Conservation (phyloP, 352 stramenopile species). For the Pelagophyceae sp. region DNA sequence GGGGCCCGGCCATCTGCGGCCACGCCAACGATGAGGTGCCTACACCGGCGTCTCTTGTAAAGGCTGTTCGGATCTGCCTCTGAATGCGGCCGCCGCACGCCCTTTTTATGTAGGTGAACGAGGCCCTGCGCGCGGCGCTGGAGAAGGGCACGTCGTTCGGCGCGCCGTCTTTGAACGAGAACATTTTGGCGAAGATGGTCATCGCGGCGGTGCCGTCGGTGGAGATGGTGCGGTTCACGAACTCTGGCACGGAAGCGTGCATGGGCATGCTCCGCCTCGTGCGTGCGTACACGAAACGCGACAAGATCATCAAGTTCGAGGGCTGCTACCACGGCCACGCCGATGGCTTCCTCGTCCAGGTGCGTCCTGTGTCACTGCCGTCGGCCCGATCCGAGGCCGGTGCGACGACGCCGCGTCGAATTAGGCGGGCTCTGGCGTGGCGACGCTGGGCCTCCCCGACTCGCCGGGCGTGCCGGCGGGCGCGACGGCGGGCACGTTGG, state of each 20-base stretch:
- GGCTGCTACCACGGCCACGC: conserved; percentile 77
- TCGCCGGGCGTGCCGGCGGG: conserved; percentile 60
- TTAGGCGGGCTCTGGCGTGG: conserved; percentile 61
- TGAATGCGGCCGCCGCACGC: no score
- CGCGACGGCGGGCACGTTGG: conserved; percentile 61
- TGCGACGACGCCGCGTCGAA: neutral
- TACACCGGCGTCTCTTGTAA: no score
- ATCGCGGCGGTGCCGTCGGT: conserved; percentile 69
- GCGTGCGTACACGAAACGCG: conserved; percentile 58
- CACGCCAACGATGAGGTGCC: conserved; percentile 71
- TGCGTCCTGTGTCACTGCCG: no score
- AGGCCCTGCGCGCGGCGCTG: conserved; percentile 49
- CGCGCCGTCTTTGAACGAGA: conserved; percentile 65
- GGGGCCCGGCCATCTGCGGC: conserved; percentile 71
- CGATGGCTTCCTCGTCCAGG: conserved; percentile 69
- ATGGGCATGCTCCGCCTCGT: conserved; percentile 76
- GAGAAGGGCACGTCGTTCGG: conserved; percentile 60
- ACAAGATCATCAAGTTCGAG: conserved; percentile 79
- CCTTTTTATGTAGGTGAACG: no score
- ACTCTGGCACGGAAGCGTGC: conserved; percentile 74
- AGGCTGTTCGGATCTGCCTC: no score
- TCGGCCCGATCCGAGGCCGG: no score
- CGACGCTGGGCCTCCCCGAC: conserved; percentile 58
- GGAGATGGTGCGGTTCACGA: conserved; percentile 81
- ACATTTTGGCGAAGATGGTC: conserved; percentile 69